Percentiles rank a stretch among this genome's conserved stretches.
Evolutionary conservation across 2,329 filamentous ascomycete species (phyloP).

Genomic region (Aspergillus intermedius): DNA sequence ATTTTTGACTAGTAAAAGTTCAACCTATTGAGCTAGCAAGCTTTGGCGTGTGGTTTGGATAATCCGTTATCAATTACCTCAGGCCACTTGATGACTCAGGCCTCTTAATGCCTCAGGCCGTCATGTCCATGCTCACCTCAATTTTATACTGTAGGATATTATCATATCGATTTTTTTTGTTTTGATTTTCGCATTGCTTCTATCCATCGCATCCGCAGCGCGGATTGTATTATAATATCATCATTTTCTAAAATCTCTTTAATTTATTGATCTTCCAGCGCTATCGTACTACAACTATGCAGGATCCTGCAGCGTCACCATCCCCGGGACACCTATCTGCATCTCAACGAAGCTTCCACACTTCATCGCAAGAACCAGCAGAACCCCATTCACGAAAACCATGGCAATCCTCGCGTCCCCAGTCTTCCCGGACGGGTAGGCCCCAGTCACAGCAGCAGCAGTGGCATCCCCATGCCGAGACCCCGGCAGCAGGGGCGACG

Average conservation of each 20-base stretch:
- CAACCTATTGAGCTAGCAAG: no score
- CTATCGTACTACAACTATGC: constrained; percentile 3
- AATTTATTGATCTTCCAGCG: no score
- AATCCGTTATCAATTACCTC: background rate
- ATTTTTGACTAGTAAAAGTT: no score
- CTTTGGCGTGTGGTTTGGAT: no score
- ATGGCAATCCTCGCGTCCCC: constrained; percentile 18
- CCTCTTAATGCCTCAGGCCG: background rate
- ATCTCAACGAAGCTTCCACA: constrained; percentile 20
- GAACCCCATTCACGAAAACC: constrained; percentile 18
- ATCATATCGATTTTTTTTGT: no score
- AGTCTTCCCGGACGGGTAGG: constrained; percentile 14
- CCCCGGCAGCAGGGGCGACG: constrained; percentile 6
- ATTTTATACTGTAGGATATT: no score
- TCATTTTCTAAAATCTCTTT: no score
- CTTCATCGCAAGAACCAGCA: constrained; percentile 7
- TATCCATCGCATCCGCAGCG: no score
- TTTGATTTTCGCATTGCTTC: no score
- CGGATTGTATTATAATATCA: no score
- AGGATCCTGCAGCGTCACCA: constrained; percentile 4
- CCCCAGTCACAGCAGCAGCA: constrained; percentile 5
- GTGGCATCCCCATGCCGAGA: constrained; percentile 3
- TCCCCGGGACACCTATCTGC: constrained; percentile 18
- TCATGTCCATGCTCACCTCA: no score
- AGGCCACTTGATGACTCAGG: background rate